Conservation (phyloP, 192 early-diverging fungal genomes). For the Linnemannia elongata region DNA sequence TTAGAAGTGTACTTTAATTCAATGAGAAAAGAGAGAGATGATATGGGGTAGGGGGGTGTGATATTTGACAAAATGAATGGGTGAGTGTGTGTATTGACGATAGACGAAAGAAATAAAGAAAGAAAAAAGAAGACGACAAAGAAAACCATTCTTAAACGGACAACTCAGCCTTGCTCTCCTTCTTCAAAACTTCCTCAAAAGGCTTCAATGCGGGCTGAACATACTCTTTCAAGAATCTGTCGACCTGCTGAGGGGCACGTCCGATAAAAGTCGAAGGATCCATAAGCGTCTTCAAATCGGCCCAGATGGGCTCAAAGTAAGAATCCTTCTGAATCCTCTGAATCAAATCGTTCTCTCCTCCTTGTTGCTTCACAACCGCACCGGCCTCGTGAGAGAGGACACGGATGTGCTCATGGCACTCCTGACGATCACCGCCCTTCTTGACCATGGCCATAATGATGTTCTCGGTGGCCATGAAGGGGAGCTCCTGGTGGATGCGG, state of each 20-base stretch:
- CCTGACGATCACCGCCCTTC: constrained; percentile 94
- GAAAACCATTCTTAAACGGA: constrained; percentile 69
- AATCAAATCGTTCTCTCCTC: constrained; percentile 96
- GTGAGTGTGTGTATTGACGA: background rate
- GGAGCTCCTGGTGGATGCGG: constrained; percentile 93
- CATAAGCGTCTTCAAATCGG: constrained; percentile 81
- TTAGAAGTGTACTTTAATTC: background rate
- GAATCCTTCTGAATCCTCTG: constrained; percentile 82
- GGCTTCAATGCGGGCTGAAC: constrained; percentile 88
- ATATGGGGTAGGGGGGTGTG: background rate
- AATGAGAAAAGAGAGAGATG: background rate
- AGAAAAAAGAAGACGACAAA: background rate
- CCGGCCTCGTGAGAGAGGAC: constrained; percentile 96
- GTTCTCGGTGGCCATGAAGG: constrained; percentile 99
- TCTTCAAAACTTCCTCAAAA: constrained; percentile 73
- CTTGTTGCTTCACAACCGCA: constrained; percentile 90
- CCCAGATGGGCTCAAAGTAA: constrained; percentile 92
- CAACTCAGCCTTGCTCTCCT: constrained; percentile 76
- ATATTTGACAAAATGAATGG: background rate
- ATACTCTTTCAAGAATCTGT: constrained; percentile 82
- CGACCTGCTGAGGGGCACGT: constrained; percentile 94
- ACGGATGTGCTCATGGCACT: constrained; percentile 97
- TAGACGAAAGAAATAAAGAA: background rate
- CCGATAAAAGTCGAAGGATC: constrained; percentile 95
- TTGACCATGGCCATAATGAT: constrained; percentile 99